phyloP scores from a whole-genome alignment of 164 flowering plant species.

The Vitis vinifera region ASM3070453v1 NC_081806.1:18343001-18343500 shows the following conservation, averaged over 20 bases:
- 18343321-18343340: too few relatives aligned
- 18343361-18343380: too few relatives aligned
- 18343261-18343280: background rate
- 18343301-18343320: too few relatives aligned
- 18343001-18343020: constrained; percentile 89
- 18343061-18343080: background rate
- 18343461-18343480: too few relatives aligned
- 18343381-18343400: too few relatives aligned
- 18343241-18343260: constrained; percentile 58
- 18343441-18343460: too few relatives aligned
- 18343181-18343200: constrained; percentile 97
- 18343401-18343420: too few relatives aligned
- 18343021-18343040: constrained; percentile 71
- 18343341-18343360: too few relatives aligned
- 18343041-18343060: background rate
- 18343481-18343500: too few relatives aligned
- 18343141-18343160: constrained; percentile 76
- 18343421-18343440: too few relatives aligned
- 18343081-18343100: background rate
- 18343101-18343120: constrained; percentile 75
- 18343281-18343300: too few relatives aligned
- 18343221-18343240: constrained; percentile 80
- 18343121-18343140: constrained; percentile 91
- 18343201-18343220: constrained; percentile 95
- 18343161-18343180: constrained; percentile 88